Evolutionary conservation across 192 early-diverging fungal genomes (phyloP), one percentile per base, ranked within the genome.

Genomic region (Entomortierella lignicola): DNA sequence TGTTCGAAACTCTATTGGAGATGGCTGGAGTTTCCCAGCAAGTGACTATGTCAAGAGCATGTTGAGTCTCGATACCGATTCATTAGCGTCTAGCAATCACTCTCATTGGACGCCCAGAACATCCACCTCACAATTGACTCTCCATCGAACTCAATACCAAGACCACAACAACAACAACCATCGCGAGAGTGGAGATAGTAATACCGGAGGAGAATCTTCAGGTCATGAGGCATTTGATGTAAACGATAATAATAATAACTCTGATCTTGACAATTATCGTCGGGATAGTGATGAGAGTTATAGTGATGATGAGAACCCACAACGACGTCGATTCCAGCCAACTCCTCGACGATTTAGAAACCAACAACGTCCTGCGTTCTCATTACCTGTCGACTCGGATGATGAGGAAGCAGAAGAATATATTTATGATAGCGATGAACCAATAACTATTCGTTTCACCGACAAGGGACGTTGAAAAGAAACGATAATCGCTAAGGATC

Each of bases 11-110:
- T 81, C 85, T n/a, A 41, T 79, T 5, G 89, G 89, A 55, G 83
- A 88, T 37, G 89, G 89, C 4, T 60, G 83, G 54, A 71, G 75
- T 10, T 90, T 83, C 58, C 82, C 89, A 20, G 82, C 85, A 17
- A 87, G 66, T 44, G 85, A 79, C 41, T 77, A 69, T 34, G 74
- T 66, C 60, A 88, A 56, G 54, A 64, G 68, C 30, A 86, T 86
- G 72, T 81, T 82, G 48, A 69, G 81, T 54, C 72, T 83, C 43
- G 70, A 82, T 21, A 75, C 65, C 23, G 55, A 62, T 15, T 68
- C 58, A 15, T 25, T 21, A 1, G 15, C 58, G 32, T 18, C 32
- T 10, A 47, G 32, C 55, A 48, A 12, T 13, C 12, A n/a, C 21
- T 17, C 23, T n/a, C 42, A 54, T 2, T 26, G 48, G 58, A 34